phyloP scores from a whole-genome alignment of 768 basidiomycete species.

The Hemileccinum impolitum region DNA sequence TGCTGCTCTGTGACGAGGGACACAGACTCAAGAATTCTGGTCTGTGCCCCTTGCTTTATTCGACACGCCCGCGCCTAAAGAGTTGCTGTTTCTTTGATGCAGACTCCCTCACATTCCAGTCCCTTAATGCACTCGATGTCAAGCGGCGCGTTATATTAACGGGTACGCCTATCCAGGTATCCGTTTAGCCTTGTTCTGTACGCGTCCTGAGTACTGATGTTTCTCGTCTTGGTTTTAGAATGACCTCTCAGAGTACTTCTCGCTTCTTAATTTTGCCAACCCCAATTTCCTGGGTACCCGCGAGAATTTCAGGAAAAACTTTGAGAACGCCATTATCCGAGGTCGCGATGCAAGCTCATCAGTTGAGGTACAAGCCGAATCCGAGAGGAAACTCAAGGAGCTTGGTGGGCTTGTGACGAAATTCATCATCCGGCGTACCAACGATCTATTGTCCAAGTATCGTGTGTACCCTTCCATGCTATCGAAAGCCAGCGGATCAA shows the following conservation, averaged over 20 bases:
- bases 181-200: background rate
- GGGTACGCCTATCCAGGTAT: constrained; percentile 88
- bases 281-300: constrained; percentile 86
- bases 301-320: constrained; percentile 92
- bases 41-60: constrained; percentile 30
- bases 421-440: constrained; percentile 93
- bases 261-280: constrained; percentile 89
- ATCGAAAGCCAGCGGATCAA: background rate
- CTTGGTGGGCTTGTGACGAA: constrained; percentile 83
- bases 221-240: constrained; percentile 48
- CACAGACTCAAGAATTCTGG: constrained; percentile 96
- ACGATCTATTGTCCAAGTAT: constrained; percentile 93
- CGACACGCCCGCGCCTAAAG: background rate
- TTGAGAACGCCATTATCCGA: constrained; percentile 86
- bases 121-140: constrained; percentile 79
- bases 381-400: constrained; percentile 90
- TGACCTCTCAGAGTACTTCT: constrained; percentile 92
- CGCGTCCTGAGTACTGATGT: constrained; percentile 1
- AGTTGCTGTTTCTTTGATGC: constrained; percentile 5
- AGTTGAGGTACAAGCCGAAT: constrained; percentile 69
- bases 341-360: constrained; percentile 88
- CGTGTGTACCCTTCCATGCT: constrained; percentile 45
- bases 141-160: constrained; percentile 90
- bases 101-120: constrained; percentile 88
- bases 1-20: constrained; percentile 96